Conservation (phyloP, 495 filamentous ascomycete species). For the Bacidia gigantensis region DNA sequence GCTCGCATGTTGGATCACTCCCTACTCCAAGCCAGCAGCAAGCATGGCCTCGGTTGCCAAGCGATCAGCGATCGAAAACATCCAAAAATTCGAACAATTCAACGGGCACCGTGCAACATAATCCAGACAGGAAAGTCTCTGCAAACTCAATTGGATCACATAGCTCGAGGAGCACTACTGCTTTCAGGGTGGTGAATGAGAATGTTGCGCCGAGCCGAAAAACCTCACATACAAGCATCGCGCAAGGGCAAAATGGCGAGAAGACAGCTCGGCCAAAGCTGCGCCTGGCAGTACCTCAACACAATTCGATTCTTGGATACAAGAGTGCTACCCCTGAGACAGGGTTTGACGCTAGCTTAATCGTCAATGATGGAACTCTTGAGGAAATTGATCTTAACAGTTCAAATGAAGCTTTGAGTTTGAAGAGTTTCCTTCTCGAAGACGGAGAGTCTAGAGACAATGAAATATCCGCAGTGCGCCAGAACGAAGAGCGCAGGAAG, state of each 20-base stretch:
- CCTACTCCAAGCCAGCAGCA: neutral
- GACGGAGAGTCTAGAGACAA: neutral
- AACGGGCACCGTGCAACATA: conserved; percentile 9
- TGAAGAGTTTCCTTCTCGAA: neutral
- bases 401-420: neutral
- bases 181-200: conserved; percentile 7
- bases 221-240: neutral
- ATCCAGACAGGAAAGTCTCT: conserved; percentile 1
- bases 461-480: neutral
- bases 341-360: conserved; percentile 2
- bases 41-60: neutral
- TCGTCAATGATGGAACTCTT: conserved; percentile 9
- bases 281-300: neutral
- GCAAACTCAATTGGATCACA: conserved; percentile 4
- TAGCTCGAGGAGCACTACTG: conserved; percentile 1
- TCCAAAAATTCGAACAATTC: conserved; percentile 11
- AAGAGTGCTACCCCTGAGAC: neutral
- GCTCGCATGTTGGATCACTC: neutral
- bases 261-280: neutral
- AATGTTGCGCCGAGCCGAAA: conserved; percentile 9
- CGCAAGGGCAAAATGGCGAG: neutral
- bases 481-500: neutral
- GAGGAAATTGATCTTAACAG: conserved; percentile 12
- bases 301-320: conserved; percentile 6
- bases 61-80: conserved; percentile 7